Percentiles rank a stretch among this genome's conserved stretches.
Evolutionary conservation across 164 flowering plant species (phyloP).

Genomic region (Nelumbo lutea): DNA sequence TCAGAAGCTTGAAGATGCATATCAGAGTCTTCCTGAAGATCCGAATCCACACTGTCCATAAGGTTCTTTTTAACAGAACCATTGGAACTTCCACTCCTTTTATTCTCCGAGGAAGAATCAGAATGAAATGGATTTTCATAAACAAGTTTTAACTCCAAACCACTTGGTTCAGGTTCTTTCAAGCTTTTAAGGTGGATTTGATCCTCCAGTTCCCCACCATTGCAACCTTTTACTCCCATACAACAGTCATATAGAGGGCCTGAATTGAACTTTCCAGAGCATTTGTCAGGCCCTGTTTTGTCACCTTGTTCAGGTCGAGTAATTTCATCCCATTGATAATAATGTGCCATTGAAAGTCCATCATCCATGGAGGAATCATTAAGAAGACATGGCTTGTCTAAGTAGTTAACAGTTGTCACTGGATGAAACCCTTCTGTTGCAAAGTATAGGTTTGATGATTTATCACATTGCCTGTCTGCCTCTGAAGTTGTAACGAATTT

Average conservation of each 20-base stretch:
- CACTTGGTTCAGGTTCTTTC: conserved; percentile 26
- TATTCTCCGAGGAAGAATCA: conserved; percentile 14
- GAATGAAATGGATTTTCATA: conserved; percentile 18
- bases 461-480: conserved; percentile 21
- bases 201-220: conserved; percentile 15
- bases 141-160: conserved; percentile 14
- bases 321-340: conserved; percentile 24
- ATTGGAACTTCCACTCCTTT: conserved; percentile 13
- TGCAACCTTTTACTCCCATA: conserved; percentile 17
- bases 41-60: conserved; percentile 10
- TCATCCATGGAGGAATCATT: conserved; percentile 14
- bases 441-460: conserved; percentile 10
- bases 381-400: conserved; percentile 30
- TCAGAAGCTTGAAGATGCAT: conserved; percentile 14
- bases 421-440: conserved; percentile 30
- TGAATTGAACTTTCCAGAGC: conserved; percentile 10
- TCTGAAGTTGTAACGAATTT: conserved; percentile 61
- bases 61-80: conserved; percentile 5
- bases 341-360: conserved; percentile 17
- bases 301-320: conserved; percentile 11
- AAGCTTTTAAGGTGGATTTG: conserved; percentile 13
- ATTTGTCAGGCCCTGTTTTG: conserved; percentile 9
- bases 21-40: conserved; percentile 15
- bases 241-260: conserved; percentile 29
- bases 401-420: conserved; percentile 19